Conservation (phyloP, 129 eudicot species). For the Mikania micrantha region DNA sequence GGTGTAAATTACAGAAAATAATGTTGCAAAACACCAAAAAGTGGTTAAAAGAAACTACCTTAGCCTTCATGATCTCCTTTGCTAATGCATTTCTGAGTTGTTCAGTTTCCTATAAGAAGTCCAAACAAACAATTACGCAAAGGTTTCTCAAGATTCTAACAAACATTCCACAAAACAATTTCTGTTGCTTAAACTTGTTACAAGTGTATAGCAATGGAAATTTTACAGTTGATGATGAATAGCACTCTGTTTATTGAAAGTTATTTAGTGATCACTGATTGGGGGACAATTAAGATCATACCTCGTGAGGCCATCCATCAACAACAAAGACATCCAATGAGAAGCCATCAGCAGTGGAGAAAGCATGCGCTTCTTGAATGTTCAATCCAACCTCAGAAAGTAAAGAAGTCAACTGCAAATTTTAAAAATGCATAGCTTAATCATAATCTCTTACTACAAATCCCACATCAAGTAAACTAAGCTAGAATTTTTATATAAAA, state of each 20-base stretch:
- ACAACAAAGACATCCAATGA: constrained; percentile 91
- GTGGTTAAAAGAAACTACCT: constrained; percentile 34
- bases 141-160: neutral
- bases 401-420: constrained; percentile 59
- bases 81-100: constrained; percentile 50
- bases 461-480: neutral
- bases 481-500: neutral
- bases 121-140: constrained; percentile 15
- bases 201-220: neutral
- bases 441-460: neutral
- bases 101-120: constrained; percentile 49
- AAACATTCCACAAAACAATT: neutral
- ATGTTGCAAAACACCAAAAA: constrained; percentile 4
- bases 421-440: neutral
- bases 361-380: constrained; percentile 90
- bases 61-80: constrained; percentile 43
- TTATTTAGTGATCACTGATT: neutral
- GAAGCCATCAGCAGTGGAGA: constrained; percentile 87
- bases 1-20: neutral
- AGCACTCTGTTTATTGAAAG: constrained; percentile 2
- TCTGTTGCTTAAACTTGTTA: neutral
- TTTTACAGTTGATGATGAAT: neutral
- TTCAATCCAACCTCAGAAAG: constrained; percentile 76
- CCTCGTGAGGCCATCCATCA: constrained; percentile 86
- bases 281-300: constrained; percentile 22